Conservation (phyloP, 176 grass and related monocot genomes). For the Secale cereale region DNA sequence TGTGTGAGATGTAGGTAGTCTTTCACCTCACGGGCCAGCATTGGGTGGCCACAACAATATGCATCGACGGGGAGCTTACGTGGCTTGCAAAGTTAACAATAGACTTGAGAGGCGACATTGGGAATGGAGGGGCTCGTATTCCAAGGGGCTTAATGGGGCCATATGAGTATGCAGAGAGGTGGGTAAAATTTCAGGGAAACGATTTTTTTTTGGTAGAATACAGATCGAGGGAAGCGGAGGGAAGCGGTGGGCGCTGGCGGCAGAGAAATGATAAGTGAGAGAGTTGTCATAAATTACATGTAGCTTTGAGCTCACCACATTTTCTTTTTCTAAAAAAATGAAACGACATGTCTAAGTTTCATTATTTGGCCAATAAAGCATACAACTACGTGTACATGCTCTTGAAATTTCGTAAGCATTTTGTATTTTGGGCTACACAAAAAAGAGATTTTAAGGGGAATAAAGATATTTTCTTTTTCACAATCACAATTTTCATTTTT, state of each 20-base stretch:
- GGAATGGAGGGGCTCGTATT: not conserved
- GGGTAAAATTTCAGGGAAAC: not conserved
- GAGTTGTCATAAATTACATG: not conserved
- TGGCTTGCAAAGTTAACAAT: not conserved
- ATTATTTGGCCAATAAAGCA: not conserved
- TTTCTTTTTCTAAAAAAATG: not conserved
- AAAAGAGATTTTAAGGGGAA: too few relatives aligned
- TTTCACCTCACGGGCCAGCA: not conserved
- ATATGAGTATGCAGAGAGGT: not conserved
- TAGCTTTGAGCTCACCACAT: not conserved
- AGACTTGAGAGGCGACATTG: not conserved
- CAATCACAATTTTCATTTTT: not conserved
- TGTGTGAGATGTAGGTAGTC: not conserved
- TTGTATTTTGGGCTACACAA: not conserved
- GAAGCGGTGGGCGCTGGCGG: not conserved
- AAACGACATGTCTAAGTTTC: not conserved
- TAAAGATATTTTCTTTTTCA: not conserved
- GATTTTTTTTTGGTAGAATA: not conserved
- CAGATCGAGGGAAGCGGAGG: not conserved
- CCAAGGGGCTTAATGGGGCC: not conserved
- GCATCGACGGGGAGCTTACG: not conserved
- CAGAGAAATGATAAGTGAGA: not conserved
- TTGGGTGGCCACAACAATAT: not conserved
- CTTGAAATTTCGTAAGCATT: not conserved
- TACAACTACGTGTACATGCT: not conserved